Evolutionary conservation across 257 asterid genomes (phyloP), one percentile per base, ranked within the genome.

Genomic region (Solanum chilense): DNA sequence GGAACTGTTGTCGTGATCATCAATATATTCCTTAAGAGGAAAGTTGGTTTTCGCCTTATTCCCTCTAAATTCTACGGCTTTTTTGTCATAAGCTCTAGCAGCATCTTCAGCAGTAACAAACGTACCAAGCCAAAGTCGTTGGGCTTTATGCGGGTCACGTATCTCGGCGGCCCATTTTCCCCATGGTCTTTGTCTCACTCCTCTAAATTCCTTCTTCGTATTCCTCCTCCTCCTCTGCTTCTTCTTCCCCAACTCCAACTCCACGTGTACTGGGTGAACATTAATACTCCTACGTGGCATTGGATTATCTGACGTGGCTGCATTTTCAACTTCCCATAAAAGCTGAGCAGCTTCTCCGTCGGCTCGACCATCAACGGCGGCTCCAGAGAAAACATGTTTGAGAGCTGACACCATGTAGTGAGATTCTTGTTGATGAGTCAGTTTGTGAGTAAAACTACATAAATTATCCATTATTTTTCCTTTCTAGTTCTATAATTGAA

Each of bases 81-180:
- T 82, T 52, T 49, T 74, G 15, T 90, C 91, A 20, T 88, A 90
- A 85, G 91, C 90, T 87, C 87, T 75, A 23, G 91, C 91, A 2
- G 92, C 91, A 8, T 82, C 92, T 84, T 85, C 90, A 0, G 89
- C 89, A 4, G 88, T 71, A 23, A 9, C 0, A 58, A 88, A 90
- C 3, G 90, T 90, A 12, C 92, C 88, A 27, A 90, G 87, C 92
- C 91, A 90, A 47, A 20, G 10, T 15, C 44, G 25, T 66, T 49
- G 27, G 10, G 23, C 82, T n/a, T 7, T 31, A 7, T 64, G 52
- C 1, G 91, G 91, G 27, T 90, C 82, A 31, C 90, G 18, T 37
- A 90, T 88, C 12, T 90, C 92, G 0, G 89, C 85, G 9, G 58
- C 91, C 90, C 90, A 90, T 18, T 74, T 88, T 12, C 90, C 90